phyloP scores from a whole-genome alignment of 2,329 filamentous ascomycete species.

The Golovinomyces cichoracearum region DNA sequence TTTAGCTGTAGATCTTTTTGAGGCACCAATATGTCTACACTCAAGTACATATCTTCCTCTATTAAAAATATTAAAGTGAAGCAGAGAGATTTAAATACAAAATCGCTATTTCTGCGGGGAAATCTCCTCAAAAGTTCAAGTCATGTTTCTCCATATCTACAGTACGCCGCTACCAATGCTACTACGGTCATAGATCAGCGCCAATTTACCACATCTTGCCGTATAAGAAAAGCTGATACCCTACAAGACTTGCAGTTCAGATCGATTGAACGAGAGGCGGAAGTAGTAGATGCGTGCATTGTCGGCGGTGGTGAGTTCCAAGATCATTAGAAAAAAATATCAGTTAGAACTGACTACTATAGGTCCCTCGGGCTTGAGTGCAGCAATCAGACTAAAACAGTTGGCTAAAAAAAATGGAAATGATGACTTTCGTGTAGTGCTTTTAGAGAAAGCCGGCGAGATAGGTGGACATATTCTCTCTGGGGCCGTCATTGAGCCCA shows the following conservation, averaged over 20 bases:
- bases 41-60: no score
- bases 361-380: conserved; percentile 75
- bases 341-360: conserved; percentile 4
- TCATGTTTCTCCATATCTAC: no score
- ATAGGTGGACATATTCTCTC: conserved; percentile 86
- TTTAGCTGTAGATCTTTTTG: no score
- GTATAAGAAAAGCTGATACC: background rate
- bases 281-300: conserved; percentile 90
- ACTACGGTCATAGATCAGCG: no score
- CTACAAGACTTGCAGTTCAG: conserved; percentile 8
- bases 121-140: no score
- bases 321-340: background rate
- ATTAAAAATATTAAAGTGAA: no score
- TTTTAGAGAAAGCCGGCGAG: conserved; percentile 88
- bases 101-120: no score
- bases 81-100: no score
- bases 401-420: conserved; percentile 83
- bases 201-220: background rate
- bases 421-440: conserved; percentile 76
- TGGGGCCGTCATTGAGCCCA: conserved; percentile 80
- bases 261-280: conserved; percentile 57
- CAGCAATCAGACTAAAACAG: conserved; percentile 86
- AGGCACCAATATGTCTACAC: no score
- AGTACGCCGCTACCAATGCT: no score
- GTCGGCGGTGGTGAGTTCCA: conserved; percentile 47